Evolutionary conservation across 306 rosid species (phyloP).

Genomic region (Trifolium pratense): DNA sequence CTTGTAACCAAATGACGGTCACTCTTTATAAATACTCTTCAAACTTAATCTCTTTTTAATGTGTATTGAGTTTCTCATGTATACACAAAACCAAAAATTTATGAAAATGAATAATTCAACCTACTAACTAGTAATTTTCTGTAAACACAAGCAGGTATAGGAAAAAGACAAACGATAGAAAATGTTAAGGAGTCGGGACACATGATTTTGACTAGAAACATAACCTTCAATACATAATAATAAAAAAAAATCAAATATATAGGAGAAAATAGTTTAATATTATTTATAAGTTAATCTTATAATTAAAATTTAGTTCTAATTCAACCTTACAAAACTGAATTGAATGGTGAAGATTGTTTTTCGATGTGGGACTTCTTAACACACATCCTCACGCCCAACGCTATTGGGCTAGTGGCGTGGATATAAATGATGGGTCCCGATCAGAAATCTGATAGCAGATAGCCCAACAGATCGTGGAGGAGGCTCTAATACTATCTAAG

Average conservation of each 20-base stretch:
- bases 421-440: too few relatives aligned
- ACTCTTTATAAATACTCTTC: background rate
- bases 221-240: slow-evolving; percentile 6
- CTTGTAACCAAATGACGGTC: background rate
- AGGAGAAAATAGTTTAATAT: background rate
- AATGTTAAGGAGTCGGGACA: slow-evolving; percentile 14
- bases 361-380: too few relatives aligned
- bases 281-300: background rate
- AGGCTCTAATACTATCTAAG: too few relatives aligned
- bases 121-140: background rate
- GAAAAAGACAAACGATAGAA: slow-evolving; percentile 13
- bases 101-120: background rate
- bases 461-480: too few relatives aligned
- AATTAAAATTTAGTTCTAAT: too few relatives aligned
- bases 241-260: background rate
- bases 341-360: too few relatives aligned
- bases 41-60: background rate
- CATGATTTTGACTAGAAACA: slow-evolving; percentile 36
- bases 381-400: too few relatives aligned
- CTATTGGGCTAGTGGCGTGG: too few relatives aligned
- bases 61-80: too few relatives aligned
- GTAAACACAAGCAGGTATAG: background rate
- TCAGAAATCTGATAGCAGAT: too few relatives aligned
- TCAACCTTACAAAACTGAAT: too few relatives aligned
- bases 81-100: background rate